Evolutionary conservation across 352 stramenopile species (phyloP).

Genomic region (Pythium angustatum): DNA sequence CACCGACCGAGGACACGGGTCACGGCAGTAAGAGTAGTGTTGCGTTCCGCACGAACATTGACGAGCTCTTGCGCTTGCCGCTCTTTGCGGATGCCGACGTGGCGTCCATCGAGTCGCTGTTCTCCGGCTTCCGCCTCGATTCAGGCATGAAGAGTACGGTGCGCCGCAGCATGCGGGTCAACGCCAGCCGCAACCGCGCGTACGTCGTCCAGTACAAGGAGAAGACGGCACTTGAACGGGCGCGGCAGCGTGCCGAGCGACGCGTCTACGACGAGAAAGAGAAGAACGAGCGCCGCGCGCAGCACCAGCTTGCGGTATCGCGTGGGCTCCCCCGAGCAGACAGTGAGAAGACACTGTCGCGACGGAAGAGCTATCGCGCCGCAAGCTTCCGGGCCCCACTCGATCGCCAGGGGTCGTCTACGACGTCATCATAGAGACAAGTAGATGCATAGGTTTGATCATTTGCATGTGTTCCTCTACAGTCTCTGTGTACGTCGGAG

Average conservation of each 20-base stretch:
- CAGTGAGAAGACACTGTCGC: slow-evolving; percentile 29
- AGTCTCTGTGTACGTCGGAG: too few relatives aligned
- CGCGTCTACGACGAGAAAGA: slow-evolving; percentile 69
- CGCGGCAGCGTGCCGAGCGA: slow-evolving; percentile 58
- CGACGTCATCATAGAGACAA: slow-evolving; percentile 6
- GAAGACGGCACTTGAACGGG: slow-evolving; percentile 46
- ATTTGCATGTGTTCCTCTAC: too few relatives aligned
- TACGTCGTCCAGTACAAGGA: slow-evolving; percentile 75
- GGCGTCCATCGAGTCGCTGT: slow-evolving; percentile 51
- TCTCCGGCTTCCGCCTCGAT: slow-evolving; percentile 68
- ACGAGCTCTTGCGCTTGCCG: slow-evolving; percentile 36
- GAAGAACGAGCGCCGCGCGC: slow-evolving; percentile 58
- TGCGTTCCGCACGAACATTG: slow-evolving; percentile 41
- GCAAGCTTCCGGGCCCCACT: slow-evolving; percentile 46
- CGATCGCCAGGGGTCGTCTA: slow-evolving; percentile 33
- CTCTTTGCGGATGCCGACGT: slow-evolving; percentile 49
- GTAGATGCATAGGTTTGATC: too few relatives aligned
- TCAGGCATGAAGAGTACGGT: slow-evolving; percentile 78
- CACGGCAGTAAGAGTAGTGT: slow-evolving; percentile 21
- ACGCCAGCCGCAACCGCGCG: slow-evolving; percentile 63
- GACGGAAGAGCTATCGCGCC: slow-evolving; percentile 55
- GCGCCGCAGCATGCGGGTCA: slow-evolving; percentile 76
- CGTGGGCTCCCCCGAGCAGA: slow-evolving; percentile 27
- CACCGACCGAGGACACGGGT: not conserved
- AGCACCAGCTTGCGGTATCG: slow-evolving; percentile 42